phyloP scores from a whole-genome alignment of 1,284 basidiomycete species.

The Sanguinoderma infundibulare region DNA sequence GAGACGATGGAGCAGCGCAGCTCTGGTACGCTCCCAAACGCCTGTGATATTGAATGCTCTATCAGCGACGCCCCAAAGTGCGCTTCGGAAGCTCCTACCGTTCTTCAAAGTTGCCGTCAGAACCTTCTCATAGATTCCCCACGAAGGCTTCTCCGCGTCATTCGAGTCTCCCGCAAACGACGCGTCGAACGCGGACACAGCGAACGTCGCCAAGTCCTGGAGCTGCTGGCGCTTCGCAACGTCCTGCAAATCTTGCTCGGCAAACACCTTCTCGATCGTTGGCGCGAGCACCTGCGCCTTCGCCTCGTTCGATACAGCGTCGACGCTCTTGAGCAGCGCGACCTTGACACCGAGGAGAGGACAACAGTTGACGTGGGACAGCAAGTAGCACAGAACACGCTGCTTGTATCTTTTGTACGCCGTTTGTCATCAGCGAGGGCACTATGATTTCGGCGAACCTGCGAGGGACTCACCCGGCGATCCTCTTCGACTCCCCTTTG shows the following conservation, averaged over 20 bases:
- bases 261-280: slow-evolving; percentile 53
- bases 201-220: slow-evolving; percentile 48
- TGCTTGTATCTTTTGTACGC: slow-evolving; percentile 67
- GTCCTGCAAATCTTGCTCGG: slow-evolving; percentile 25
- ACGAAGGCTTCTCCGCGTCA: slow-evolving; percentile 46
- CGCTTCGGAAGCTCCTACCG: slow-evolving; percentile 37
- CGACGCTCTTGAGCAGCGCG: slow-evolving; percentile 63
- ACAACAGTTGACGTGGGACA: slow-evolving; percentile 82
- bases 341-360: slow-evolving; percentile 54
- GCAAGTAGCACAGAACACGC: slow-evolving; percentile 76
- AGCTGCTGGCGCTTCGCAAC: slow-evolving; percentile 3
- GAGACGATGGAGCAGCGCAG: slow-evolving; percentile 47
- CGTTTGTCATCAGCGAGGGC: slow-evolving; percentile 8
- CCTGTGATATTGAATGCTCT: slow-evolving; percentile 29
- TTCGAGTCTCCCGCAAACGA: slow-evolving; percentile 51
- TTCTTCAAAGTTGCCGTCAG: slow-evolving; percentile 51
- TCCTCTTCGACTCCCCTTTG: slow-evolving; percentile 65
- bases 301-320: slow-evolving; percentile 62
- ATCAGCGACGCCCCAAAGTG: neutral
- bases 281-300: slow-evolving; percentile 73
- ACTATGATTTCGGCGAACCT: slow-evolving; percentile 8
- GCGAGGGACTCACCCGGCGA: slow-evolving; percentile 54
- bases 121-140: slow-evolving; percentile 52
- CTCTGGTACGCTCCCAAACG: slow-evolving; percentile 36
- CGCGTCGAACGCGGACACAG: slow-evolving; percentile 61